Base-by-base conservation (phyloP, 257 asterid species). In the Gynochthodes officinalis region DNA sequence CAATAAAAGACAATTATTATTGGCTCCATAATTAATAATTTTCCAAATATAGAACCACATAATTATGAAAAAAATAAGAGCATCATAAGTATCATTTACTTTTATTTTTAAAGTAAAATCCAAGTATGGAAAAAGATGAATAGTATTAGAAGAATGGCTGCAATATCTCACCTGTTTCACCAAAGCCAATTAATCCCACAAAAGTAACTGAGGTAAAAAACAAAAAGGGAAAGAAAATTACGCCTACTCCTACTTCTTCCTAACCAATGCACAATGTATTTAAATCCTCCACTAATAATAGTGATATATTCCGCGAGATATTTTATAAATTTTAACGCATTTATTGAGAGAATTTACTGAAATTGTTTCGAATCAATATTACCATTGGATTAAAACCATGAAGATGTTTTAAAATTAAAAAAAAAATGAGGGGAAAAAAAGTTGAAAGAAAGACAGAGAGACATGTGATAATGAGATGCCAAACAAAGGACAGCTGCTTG, bases 401-500 rank as follows among this genome's bases (percentile, higher is more conserved):
- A 54, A 67, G 33, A 77, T 37, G 39, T 46, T 39, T 64, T 60
- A 30, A 66, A 49, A 65, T 30, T 39, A 30, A 14, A 30, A 32
- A 10, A 59, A 42, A 48, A 13, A 1, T 35, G 46, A 7, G 37
- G 37, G 19, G 25, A 63, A 35, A 35, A 2, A 3, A 7, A 13
- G 13, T 16, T 50, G 1, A 7, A 27, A 63, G 30, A 63, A 63
- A 63, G 68, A 23, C 37, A 60, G 68, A 55, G 33, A 58, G 69
- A 58, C 75, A 61, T 73, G 82, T 73, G 75, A 73, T 73, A 23
- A 66, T 59, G 81, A 70, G 74, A 77, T 81, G 64, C 80, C 78
- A 74, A 76, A 83, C 74, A 30, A 58, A 76, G 87, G 86, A 82
- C 89, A 85, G 86, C 81, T 88, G 79, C 88, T 81, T 84, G 87